Conservation (phyloP, 2,329 filamentous ascomycete species). For the Penicillium sp. region DNA sequence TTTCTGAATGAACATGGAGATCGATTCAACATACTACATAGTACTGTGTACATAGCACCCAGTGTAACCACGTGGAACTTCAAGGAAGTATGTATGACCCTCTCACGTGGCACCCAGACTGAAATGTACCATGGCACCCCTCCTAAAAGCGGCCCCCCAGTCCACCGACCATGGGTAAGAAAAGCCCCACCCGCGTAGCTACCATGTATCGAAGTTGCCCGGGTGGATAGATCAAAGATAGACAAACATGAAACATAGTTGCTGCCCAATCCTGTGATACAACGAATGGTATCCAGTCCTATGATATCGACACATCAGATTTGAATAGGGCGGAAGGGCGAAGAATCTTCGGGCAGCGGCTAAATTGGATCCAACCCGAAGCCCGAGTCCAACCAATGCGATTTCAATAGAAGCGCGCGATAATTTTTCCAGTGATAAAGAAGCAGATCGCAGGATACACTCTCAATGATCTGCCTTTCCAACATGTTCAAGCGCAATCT, state of each 20-base stretch:
- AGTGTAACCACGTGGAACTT: too few relatives aligned
- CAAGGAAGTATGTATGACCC: too few relatives aligned
- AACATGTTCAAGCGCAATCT: neutral
- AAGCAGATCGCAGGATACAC: neutral
- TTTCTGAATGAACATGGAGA: too few relatives aligned
- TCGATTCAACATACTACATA: too few relatives aligned
- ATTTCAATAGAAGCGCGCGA: neutral
- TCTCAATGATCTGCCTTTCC: neutral
- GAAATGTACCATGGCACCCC: neutral
- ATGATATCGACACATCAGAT: neutral
- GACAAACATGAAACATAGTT: neutral
- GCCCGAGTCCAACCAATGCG: neutral
- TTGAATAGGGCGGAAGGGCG: neutral
- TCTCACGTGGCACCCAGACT: neutral
- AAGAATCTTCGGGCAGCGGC: neutral
- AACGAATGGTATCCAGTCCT: neutral
- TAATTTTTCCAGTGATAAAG: neutral
- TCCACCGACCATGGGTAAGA: neutral
- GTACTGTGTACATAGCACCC: too few relatives aligned
- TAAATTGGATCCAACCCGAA: neutral
- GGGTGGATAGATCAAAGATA: conserved; percentile 2
- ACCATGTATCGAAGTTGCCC: neutral
- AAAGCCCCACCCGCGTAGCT: conserved; percentile 3
- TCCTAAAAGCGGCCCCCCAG: neutral
- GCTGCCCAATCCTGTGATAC: neutral